Percentiles rank a stretch among this genome's conserved stretches.
phyloP scores from a whole-genome alignment of 2,329 filamentous ascomycete genomes.

The Verticillium dahliae region DNA sequence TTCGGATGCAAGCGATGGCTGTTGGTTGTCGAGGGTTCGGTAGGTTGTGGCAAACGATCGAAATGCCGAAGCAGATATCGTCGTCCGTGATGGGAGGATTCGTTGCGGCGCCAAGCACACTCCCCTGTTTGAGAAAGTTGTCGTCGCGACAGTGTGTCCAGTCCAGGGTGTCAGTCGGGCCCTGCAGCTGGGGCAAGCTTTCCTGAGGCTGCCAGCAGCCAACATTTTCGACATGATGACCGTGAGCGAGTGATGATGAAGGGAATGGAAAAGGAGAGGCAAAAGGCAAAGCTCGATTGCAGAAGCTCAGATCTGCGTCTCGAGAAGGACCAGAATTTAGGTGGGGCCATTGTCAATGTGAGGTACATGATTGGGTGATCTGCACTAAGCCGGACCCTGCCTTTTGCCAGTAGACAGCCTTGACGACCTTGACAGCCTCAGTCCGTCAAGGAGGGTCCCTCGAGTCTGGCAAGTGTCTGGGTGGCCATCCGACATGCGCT shows the following conservation, averaged over 20 bases:
- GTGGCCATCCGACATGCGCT: too few relatives aligned
- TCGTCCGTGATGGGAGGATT: neutral
- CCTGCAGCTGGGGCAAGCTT: slow-evolving; percentile 8
- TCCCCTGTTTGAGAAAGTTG: neutral
- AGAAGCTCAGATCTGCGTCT: neutral
- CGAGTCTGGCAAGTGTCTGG: too few relatives aligned
- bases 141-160: neutral
- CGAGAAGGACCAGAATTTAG: neutral
- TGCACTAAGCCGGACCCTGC: too few relatives aligned
- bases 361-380: neutral
- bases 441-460: too few relatives aligned
- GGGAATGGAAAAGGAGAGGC: neutral
- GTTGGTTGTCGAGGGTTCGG: neutral
- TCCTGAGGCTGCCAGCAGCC: slow-evolving; percentile 7
- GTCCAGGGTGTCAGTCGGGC: slow-evolving; percentile 2
- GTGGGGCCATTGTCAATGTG: neutral
- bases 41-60: slow-evolving; percentile 2
- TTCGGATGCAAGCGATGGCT: neutral
- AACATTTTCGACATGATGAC: neutral
- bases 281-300: neutral
- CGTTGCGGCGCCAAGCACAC: slow-evolving; percentile 1
- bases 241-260: neutral
- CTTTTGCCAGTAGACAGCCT: too few relatives aligned
- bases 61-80: slow-evolving; percentile 2
- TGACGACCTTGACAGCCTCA: too few relatives aligned